Conservation (phyloP, 1,284 basidiomycete species). For the Phlebopus sp. region DNA sequence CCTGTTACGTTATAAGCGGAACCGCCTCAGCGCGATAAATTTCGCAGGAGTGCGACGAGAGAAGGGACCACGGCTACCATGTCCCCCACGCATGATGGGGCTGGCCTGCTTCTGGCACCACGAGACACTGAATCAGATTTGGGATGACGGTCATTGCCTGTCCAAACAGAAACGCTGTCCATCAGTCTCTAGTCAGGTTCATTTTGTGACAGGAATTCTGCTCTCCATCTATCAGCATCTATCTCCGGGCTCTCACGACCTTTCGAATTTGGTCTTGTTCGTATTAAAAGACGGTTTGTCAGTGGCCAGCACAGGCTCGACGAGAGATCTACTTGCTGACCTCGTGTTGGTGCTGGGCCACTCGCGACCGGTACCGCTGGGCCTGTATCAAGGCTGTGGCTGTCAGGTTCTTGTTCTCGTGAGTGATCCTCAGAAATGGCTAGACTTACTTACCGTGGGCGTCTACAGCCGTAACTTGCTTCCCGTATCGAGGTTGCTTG, state of each 20-base stretch:
- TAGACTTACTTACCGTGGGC: constrained; percentile 1
- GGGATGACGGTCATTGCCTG: background rate
- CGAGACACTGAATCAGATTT: background rate
- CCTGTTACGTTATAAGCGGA: constrained; percentile 30
- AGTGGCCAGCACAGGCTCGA: background rate
- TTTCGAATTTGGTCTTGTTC: background rate
- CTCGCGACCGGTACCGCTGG: constrained; percentile 13
- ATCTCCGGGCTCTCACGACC: constrained; percentile 11
- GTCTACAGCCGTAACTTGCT: background rate
- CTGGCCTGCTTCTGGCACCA: constrained; percentile 3
- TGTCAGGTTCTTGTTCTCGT: background rate
- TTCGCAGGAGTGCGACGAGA: background rate
- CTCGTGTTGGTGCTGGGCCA: constrained; percentile 11
- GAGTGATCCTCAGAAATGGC: constrained; percentile 20
- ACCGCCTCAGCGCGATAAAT: constrained; percentile 18
- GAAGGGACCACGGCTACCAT: background rate
- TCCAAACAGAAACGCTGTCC: background rate
- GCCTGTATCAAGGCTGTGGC: background rate
- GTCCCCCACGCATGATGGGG: background rate
- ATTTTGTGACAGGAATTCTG: background rate
- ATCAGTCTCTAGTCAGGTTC: constrained; percentile 1
- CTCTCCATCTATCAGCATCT: background rate
- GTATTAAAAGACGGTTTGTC: constrained; percentile 1
- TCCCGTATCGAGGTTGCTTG: too few relatives aligned
- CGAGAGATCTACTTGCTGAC: background rate